These are phyloP conservation scores for Apiospora aurea DNA, from an alignment of 2,329 filamentous ascomycete genomes.

Conservation along the genomic window DNA sequence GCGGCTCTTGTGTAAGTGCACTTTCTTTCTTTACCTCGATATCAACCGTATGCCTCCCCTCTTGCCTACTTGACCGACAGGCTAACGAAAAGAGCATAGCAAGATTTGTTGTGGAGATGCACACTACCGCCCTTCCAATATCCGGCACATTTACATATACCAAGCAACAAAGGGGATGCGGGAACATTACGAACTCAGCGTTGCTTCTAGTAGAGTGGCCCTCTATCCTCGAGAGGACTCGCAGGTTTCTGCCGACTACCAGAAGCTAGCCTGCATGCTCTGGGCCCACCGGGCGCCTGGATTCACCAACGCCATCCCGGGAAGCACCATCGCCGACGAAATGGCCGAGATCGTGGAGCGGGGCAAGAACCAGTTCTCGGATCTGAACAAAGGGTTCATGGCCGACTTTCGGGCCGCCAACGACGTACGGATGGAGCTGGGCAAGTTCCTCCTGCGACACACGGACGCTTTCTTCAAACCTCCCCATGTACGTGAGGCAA, in stretches of 20 bases:
- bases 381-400: neutral
- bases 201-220: fast-evolving
- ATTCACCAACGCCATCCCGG: too few species aligned
- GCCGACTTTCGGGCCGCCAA: neutral
- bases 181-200: neutral
- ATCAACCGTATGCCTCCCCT: too few species aligned
- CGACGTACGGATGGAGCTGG: neutral
- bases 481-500: neutral
- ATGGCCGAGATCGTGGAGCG: neutral
- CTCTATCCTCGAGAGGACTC: neutral
- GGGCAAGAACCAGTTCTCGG: neutral
- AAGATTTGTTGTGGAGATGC: neutral
- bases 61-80: neutral
- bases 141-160: neutral
- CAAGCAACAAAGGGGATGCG: neutral
- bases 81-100: neutral
- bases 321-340: neutral
- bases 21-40: neutral
- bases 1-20: neutral
- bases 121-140: too few species aligned
- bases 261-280: neutral
- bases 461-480: neutral
- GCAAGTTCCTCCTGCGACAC: neutral
- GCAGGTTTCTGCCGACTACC: neutral
- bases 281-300: neutral